Percentiles rank a stretch among this genome's conserved stretches.
Conservation (phyloP, 2,329 filamentous ascomycete species). For the Colletotrichum sublineola region DNA sequence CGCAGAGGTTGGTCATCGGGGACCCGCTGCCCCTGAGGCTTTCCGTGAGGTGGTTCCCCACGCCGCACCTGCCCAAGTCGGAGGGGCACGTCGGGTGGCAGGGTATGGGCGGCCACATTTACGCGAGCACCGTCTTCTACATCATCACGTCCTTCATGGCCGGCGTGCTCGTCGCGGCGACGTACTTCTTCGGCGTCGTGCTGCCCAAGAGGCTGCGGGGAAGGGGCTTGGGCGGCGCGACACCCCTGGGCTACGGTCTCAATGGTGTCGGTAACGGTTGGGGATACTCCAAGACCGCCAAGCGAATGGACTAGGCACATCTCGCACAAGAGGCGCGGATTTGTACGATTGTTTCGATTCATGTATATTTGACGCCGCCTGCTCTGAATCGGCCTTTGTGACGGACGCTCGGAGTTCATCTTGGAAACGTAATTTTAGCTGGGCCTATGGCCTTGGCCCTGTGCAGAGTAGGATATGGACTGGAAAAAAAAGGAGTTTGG, state of each 20-base stretch:
- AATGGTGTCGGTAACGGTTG: constrained; percentile 68
- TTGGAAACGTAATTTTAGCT: background rate
- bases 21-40: constrained; percentile 85
- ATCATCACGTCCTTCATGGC: constrained; percentile 70
- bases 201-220: constrained; percentile 67
- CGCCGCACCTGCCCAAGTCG: constrained; percentile 76
- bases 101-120: constrained; percentile 74
- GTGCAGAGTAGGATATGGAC: constrained; percentile 27
- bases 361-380: constrained; percentile 16
- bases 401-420: constrained; percentile 22
- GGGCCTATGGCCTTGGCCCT: constrained; percentile 7
- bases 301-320: constrained; percentile 60
- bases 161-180: constrained; percentile 65
- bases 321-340: background rate
- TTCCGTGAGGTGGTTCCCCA: constrained; percentile 89
- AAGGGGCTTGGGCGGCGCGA: constrained; percentile 67
- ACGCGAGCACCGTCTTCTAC: constrained; percentile 74
- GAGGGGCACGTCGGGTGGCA: constrained; percentile 75
- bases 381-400: background rate
- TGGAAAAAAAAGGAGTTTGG: constrained; percentile 29
- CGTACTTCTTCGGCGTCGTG: constrained; percentile 73
- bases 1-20: constrained; percentile 83
- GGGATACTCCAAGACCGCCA: constrained; percentile 70
- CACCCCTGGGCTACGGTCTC: constrained; percentile 66
- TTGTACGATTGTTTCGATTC: constrained; percentile 39